A percentile compares a stretch with the other conserved stretches of the same genome.
These are phyloP conservation scores for Lactarius akahatsu DNA, from an alignment of 768 basidiomycete species.

Conservation along the genomic window DNA sequence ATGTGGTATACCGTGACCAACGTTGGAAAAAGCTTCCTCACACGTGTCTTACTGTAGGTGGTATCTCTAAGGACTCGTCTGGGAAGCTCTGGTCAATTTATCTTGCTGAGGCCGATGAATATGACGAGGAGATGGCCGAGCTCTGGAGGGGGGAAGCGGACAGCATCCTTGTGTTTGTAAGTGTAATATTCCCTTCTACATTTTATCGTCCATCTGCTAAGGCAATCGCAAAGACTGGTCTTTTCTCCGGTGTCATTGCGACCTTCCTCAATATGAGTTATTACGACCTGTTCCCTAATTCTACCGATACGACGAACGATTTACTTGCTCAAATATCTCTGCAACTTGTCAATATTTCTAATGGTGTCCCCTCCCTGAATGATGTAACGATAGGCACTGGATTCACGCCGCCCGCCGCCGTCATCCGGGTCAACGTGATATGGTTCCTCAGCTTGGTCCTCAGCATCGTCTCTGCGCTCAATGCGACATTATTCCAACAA, in stretches of 20 bases:
- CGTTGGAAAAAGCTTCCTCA: not conserved
- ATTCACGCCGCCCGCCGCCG: not conserved
- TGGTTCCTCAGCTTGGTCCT: slow-evolving; percentile 6
- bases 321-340: not conserved
- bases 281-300: not conserved
- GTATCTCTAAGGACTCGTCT: not conserved
- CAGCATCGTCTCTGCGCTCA: not conserved
- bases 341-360: not conserved
- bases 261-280: slow-evolving; percentile 4
- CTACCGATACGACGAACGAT: not conserved
- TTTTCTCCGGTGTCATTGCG: not conserved
- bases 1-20: not conserved
- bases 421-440: not conserved
- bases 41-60: not conserved
- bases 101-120: not conserved
- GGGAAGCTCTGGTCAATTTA: slow-evolving; percentile 8
- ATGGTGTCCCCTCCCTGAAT: not conserved
- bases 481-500: slow-evolving; percentile 1
- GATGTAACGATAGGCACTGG: no score
- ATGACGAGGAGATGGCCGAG: not conserved
- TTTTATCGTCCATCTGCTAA: not conserved
- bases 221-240: slow-evolving; percentile 2
- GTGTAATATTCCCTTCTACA: not conserved
- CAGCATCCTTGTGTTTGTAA: slow-evolving; percentile 1
- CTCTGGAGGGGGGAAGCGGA: not conserved